These are phyloP conservation scores for Dittrichia graveolens DNA, from an alignment of 129 eudicot genomes.

Conservation along the genomic window DNA sequence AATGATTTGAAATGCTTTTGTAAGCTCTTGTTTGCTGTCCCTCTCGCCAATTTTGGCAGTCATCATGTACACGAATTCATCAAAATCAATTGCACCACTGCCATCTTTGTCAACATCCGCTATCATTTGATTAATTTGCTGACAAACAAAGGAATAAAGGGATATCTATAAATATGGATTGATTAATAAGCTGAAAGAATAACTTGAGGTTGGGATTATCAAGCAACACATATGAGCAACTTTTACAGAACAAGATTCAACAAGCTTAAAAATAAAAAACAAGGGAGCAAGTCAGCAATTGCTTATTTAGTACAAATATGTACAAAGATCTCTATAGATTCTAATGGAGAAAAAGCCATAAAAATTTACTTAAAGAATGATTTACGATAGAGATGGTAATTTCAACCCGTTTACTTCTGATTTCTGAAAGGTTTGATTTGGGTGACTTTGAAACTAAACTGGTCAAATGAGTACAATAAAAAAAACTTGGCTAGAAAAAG, in stretches of 20 bases:
- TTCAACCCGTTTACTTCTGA: neutral
- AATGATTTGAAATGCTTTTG: constrained; percentile 76
- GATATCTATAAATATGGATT: neutral
- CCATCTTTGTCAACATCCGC: constrained; percentile 97
- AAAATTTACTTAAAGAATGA: neutral
- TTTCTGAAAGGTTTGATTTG: neutral
- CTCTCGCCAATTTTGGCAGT: constrained; percentile 93
- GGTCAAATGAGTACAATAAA: neutral
- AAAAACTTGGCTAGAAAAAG: neutral
- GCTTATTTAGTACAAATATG: too few relatives aligned
- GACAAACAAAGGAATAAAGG: constrained; percentile 28
- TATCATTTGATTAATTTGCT: constrained; percentile 90
- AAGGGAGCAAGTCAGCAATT: too few relatives aligned
- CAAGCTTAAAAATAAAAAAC: neutral
- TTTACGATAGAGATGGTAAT: neutral
- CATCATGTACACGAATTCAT: constrained; percentile 93
- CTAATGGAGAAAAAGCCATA: too few relatives aligned
- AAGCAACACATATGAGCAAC: neutral
- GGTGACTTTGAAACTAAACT: neutral
- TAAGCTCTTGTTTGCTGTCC: constrained; percentile 86
- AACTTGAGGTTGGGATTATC: neutral
- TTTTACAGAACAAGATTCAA: neutral
- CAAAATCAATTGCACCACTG: constrained; percentile 87
- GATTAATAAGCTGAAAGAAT: neutral
- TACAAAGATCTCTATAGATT: too few relatives aligned